Evolutionary conservation across 2,329 filamentous ascomycete species (phyloP).

Genomic region (Claviceps arundinis): DNA sequence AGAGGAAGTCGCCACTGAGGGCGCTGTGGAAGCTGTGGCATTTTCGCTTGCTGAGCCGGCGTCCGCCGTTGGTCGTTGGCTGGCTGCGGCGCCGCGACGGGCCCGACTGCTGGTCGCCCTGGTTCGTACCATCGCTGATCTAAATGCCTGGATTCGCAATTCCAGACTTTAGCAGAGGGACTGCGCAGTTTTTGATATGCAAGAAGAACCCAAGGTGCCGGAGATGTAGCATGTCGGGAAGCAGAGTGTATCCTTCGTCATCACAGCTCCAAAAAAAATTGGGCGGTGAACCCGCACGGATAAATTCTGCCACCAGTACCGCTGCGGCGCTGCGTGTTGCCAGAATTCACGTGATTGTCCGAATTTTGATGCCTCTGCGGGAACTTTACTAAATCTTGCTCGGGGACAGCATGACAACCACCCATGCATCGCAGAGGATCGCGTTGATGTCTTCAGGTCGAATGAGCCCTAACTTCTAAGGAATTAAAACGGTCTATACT

Average conservation of each 20-base stretch:
- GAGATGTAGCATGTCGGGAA: too few relatives aligned
- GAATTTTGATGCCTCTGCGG: too few relatives aligned
- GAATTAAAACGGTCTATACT: background rate
- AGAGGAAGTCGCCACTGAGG: slow-evolving; percentile 9
- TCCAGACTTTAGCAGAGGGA: background rate
- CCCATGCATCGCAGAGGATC: background rate
- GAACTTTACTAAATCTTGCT: too few relatives aligned
- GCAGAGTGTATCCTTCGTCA: background rate
- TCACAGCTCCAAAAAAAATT: slow-evolving; percentile 9
- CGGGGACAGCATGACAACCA: too few relatives aligned
- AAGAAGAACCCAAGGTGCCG: too few relatives aligned
- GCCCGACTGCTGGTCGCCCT: slow-evolving; percentile 19
- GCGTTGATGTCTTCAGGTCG: background rate
- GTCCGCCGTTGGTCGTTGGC: slow-evolving; percentile 9
- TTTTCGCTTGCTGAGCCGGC: slow-evolving; percentile 14
- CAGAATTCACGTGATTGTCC: too few relatives aligned
- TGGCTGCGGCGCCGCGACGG: slow-evolving; percentile 18
- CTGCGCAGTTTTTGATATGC: too few relatives aligned
- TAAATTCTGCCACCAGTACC: slow-evolving; percentile 16
- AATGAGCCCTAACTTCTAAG: too few relatives aligned
- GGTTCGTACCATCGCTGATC: slow-evolving; percentile 19
- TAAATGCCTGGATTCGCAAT: background rate
- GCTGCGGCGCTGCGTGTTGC: background rate
- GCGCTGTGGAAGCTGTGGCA: slow-evolving; percentile 7
- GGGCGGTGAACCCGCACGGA: slow-evolving; percentile 12